Evolutionary conservation across 2,329 filamentous ascomycete genomes (phyloP), one percentile per base, ranked within the genome.

Genomic region (Fonsecaea pugnacius): DNA sequence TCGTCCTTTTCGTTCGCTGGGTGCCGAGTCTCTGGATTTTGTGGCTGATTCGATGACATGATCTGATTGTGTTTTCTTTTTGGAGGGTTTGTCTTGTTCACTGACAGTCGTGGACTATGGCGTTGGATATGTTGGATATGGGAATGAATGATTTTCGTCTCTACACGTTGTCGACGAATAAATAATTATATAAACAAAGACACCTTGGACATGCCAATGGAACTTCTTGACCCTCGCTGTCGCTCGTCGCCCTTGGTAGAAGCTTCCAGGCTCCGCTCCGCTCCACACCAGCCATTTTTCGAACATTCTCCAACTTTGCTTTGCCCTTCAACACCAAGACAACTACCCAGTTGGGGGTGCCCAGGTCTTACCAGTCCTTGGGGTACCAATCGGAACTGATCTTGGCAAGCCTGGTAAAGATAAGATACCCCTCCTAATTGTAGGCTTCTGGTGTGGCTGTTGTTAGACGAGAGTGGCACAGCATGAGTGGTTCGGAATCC

Each of bases 221-320:
- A 10, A 9, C n/a, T 5, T 18, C 38, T 18, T 43, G 38, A 30
- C 27, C 27, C 27, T 30, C 27, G 38, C 6, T 18, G n/a, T 43
- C 12, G 38, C 38, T 43, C 27, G 18, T 43, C 38, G 16, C 16
- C 16, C 38, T 16, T 18, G 16, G 38, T 43, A 43, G 38, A 43
- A 43, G n/a, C 16, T 43, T 43, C 38, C 38, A 43, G 38, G 27
- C 27, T 30, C 27, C 27, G 27, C 27, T 30, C 27, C 27, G n/a
- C 38, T 43, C 38, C 38, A 43, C 38, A 43, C 38, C 6, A 14
- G 38, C n/a, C 16, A 18, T 16, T 18, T 43, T 18, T 43, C 16
- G 38, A 43, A 43, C n/a, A 43, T 43, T 43, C 38, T 43, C 38
- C 38, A 43, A 43, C 38, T 43, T 43, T 43, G 12, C 38, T 30